Evolutionary conservation across 192 early-diverging fungal species (phyloP).

Genomic region (Linnemannia schmuckeri): DNA sequence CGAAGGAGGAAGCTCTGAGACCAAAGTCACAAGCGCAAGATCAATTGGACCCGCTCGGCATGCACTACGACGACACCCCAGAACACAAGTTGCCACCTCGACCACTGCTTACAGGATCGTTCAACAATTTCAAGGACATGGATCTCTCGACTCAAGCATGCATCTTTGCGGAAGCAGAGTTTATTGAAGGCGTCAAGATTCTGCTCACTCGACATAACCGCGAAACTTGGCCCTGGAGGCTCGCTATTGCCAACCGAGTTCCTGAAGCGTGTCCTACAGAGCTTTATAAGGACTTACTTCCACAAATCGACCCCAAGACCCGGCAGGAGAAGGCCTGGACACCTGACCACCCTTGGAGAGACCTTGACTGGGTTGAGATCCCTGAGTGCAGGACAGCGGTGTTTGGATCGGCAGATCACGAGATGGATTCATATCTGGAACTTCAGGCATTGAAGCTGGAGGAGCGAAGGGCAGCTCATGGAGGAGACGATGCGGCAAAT

Average conservation of each 20-base stretch:
- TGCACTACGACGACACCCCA: constrained; percentile 19
- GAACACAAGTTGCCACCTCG: constrained; percentile 24
- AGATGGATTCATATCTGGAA: constrained; percentile 37
- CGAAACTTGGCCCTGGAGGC: constrained; percentile 70
- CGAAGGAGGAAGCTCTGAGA: background rate
- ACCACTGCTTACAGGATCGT: constrained; percentile 62
- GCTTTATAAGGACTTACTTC: constrained; percentile 56
- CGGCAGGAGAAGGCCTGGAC: constrained; percentile 42
- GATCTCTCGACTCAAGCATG: constrained; percentile 71
- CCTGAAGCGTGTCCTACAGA: constrained; percentile 69
- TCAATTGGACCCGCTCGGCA: constrained; percentile 24
- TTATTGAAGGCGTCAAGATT: constrained; percentile 68
- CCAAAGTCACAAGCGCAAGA: constrained; percentile 1
- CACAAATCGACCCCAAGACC: constrained; percentile 30
- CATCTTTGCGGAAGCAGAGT: constrained; percentile 68
- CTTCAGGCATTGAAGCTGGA: constrained; percentile 33
- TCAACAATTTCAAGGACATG: constrained; percentile 70
- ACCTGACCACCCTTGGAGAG: constrained; percentile 68
- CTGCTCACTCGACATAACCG: constrained; percentile 73
- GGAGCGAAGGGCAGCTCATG: constrained; percentile 48
- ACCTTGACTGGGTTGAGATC: constrained; percentile 71
- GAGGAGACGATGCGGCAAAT: constrained; percentile 33
- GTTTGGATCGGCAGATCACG: constrained; percentile 46
- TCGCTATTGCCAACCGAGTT: constrained; percentile 69
- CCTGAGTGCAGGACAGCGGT: constrained; percentile 58